Conservation (phyloP, 2,329 filamentous ascomycete genomes). For the Aspergillus transmontanensis region DNA sequence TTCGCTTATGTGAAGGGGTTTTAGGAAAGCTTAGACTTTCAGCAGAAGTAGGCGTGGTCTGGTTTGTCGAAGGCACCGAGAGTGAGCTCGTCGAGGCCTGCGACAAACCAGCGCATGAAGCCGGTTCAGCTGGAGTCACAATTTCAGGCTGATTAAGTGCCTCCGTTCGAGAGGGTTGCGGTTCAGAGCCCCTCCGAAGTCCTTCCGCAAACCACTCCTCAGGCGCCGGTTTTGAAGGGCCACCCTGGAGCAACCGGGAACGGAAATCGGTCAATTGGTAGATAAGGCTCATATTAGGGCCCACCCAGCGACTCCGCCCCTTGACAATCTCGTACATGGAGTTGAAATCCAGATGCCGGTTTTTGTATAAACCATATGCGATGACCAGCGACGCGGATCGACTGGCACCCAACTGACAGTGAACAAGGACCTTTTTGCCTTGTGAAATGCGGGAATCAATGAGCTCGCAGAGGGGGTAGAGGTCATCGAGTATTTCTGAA, state of each 20-base stretch:
- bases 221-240: slow-evolving; percentile 33
- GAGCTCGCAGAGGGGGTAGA: slow-evolving; percentile 60
- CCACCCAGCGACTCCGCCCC: slow-evolving; percentile 66
- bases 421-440: slow-evolving; percentile 63
- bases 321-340: slow-evolving; percentile 67
- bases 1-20: slow-evolving; percentile 34
- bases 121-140: slow-evolving; percentile 16
- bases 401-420: slow-evolving; percentile 67
- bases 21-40: slow-evolving; percentile 27
- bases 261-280: slow-evolving; percentile 69
- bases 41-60: slow-evolving; percentile 29
- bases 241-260: slow-evolving; percentile 38
- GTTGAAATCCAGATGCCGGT: slow-evolving; percentile 63
- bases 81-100: slow-evolving; percentile 30
- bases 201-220: slow-evolving; percentile 39
- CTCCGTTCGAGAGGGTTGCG: slow-evolving; percentile 29
- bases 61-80: slow-evolving; percentile 27
- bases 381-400: slow-evolving; percentile 68
- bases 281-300: slow-evolving; percentile 69
- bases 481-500: slow-evolving; percentile 66
- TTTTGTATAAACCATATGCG: slow-evolving; percentile 67
- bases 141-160: slow-evolving; percentile 9
- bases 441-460: slow-evolving; percentile 62
- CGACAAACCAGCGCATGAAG: slow-evolving; percentile 24
- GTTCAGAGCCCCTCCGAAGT: slow-evolving; percentile 32